A percentile compares a stretch with the other conserved stretches of the same genome.
These are phyloP conservation scores for Dacryopinax primogenitus DNA, from an alignment of 768 basidiomycete genomes.

Conservation along the genomic window DNA sequence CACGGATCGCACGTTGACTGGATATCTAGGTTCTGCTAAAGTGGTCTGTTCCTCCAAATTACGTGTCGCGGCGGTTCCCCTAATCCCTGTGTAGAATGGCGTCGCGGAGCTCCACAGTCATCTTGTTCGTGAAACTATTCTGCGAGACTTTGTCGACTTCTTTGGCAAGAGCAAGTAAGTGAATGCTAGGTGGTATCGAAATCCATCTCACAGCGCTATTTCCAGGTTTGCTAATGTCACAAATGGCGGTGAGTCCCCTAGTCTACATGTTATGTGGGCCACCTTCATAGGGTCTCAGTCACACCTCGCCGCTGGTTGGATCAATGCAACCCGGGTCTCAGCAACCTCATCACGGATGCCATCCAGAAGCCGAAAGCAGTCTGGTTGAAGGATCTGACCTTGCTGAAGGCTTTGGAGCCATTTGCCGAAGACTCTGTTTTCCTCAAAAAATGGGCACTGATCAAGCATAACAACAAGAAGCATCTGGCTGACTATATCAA, in stretches of 20 bases:
- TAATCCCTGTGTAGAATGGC: slow-evolving; percentile 50
- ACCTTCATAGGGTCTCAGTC: slow-evolving; percentile 32
- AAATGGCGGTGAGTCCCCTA: slow-evolving; percentile 63
- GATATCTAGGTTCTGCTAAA: slow-evolving; percentile 13
- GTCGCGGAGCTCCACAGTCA: slow-evolving; percentile 92
- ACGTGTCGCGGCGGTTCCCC: slow-evolving; percentile 10
- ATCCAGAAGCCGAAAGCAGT: slow-evolving; percentile 58
- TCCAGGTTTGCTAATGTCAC: slow-evolving; percentile 74
- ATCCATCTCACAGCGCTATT: slow-evolving; percentile 11
- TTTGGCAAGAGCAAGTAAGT: slow-evolving; percentile 67
- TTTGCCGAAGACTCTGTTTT: slow-evolving; percentile 61
- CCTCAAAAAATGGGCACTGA: slow-evolving; percentile 64
- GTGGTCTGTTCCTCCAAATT: slow-evolving; percentile 8
- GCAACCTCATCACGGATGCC: slow-evolving; percentile 69
- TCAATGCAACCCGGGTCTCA: slow-evolving; percentile 82
- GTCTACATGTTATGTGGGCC: neutral
- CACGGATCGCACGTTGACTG: neutral
- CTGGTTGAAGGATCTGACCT: slow-evolving; percentile 76
- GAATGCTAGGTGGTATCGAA: slow-evolving; percentile 10
- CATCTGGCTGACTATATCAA: slow-evolving; percentile 66
- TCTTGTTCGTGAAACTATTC: slow-evolving; percentile 66
- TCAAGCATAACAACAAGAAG: slow-evolving; percentile 87
- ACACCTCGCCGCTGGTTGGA: slow-evolving; percentile 91
- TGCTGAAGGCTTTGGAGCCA: slow-evolving; percentile 64
- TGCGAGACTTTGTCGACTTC: slow-evolving; percentile 76